Evolutionary conservation across 202 grass and related monocot species (phyloP).

Genomic region (Saccharum hybrid): DNA sequence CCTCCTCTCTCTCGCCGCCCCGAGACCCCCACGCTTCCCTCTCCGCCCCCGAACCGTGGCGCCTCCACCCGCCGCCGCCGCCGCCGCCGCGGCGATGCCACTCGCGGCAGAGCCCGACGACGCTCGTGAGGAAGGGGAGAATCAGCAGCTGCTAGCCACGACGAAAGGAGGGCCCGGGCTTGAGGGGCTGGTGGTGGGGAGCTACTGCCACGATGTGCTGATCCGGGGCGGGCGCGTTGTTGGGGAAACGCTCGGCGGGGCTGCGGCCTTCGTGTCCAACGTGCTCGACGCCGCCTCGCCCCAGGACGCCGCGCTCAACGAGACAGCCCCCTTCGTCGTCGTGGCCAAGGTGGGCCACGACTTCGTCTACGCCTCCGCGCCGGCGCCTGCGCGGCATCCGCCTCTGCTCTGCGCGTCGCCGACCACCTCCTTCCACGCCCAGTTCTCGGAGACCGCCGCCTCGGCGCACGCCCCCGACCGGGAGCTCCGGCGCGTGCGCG

Average conservation of each 20-base stretch:
- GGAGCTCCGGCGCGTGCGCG: conserved; percentile 65
- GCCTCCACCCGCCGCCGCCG: conserved; percentile 23
- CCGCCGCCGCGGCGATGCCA: conserved; percentile 33
- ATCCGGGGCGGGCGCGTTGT: conserved; percentile 63
- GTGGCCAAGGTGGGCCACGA: conserved; percentile 83
- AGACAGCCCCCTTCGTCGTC: conserved; percentile 33
- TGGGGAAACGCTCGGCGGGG: conserved; percentile 79
- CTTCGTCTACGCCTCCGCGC: conserved; percentile 68
- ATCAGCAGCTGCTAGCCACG: neutral
- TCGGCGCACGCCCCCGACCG: conserved; percentile 67
- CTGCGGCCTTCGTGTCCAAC: conserved; percentile 85
- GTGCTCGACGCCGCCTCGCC: conserved; percentile 77
- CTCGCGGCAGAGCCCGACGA: conserved; percentile 34
- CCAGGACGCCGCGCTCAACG: neutral
- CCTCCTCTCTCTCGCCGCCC: conserved; percentile 32
- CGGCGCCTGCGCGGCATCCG: conserved; percentile 44
- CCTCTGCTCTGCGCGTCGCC: conserved; percentile 54
- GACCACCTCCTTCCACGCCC: conserved; percentile 89
- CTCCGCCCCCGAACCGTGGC: conserved; percentile 29
- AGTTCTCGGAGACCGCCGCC: conserved; percentile 53
- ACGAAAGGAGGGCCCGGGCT: neutral
- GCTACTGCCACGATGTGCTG: conserved; percentile 99
- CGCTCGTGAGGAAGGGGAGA: neutral
- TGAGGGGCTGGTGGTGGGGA: conserved; percentile 73
- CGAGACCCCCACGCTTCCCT: conserved; percentile 1